These are phyloP conservation scores for Desmodesmus armatus DNA, from an alignment of 139 green algal species.

Conservation along the genomic window DNA sequence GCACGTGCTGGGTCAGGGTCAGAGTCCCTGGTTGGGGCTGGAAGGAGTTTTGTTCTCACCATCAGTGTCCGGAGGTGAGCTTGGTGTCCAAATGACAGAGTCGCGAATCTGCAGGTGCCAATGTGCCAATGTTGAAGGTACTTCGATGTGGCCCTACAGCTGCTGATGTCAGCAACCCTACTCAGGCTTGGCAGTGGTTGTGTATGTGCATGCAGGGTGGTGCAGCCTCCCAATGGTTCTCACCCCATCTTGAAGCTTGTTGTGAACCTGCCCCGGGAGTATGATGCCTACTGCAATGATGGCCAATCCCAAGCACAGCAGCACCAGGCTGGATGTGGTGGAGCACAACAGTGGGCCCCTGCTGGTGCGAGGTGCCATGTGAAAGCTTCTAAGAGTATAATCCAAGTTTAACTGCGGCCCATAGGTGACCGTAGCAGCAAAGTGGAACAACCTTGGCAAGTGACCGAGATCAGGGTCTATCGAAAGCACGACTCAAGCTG, in stretches of 20 bases:
- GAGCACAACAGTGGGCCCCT: neutral
- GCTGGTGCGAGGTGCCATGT: neutral
- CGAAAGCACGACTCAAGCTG: too few species aligned
- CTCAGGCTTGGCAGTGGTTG: too few species aligned
- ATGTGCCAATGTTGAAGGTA: neutral
- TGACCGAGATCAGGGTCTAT: too few species aligned
- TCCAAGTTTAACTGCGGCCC: too few species aligned
- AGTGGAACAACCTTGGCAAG: too few species aligned
- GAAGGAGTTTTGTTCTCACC: neutral
- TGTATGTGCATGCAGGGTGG: neutral
- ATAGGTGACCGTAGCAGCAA: too few species aligned
- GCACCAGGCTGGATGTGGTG: neutral
- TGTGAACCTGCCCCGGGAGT: neutral
- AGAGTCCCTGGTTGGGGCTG: too few species aligned
- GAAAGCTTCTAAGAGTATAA: too few species aligned
- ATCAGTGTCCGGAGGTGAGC: slow-evolving; percentile 24
- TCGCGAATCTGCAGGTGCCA: slow-evolving; percentile 25
- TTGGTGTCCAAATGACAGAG: slow-evolving; percentile 20
- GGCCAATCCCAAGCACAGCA: neutral
- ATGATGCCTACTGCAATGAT: neutral
- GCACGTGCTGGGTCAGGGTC: too few species aligned
- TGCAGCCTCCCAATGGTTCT: neutral
- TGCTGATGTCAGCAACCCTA: too few species aligned
- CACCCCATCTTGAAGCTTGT: slow-evolving; percentile 19
- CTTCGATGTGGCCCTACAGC: too few species aligned